Evolutionary conservation across 257 asterid genomes (phyloP).

Genomic region (Galeopsis tetrahit): DNA sequence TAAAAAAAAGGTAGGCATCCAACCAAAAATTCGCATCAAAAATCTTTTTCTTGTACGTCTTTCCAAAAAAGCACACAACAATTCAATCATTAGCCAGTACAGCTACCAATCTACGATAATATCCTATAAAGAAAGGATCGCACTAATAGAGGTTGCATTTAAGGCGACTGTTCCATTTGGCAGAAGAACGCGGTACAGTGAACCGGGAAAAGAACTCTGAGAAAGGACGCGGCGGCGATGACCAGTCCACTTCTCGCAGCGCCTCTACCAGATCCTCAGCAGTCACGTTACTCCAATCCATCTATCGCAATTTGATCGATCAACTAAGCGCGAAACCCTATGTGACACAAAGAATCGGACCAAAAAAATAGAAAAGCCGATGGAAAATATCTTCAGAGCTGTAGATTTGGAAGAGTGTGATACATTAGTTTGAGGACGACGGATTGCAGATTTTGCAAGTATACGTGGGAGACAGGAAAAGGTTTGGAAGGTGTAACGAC

Average conservation of each 20-base stretch:
- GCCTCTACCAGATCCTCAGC: conserved; percentile 88
- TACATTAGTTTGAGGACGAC: conserved; percentile 26
- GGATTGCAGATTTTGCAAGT: neutral
- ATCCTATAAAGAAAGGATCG: conserved; percentile 22
- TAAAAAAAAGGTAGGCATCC: neutral
- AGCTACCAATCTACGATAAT: conserved; percentile 18
- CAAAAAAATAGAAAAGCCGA: neutral
- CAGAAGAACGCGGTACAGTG: conserved; percentile 70
- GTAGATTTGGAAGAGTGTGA: conserved; percentile 30
- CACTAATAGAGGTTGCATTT: conserved; percentile 94
- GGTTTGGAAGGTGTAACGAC: neutral
- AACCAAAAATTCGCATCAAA: neutral
- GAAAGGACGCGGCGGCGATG: conserved; percentile 84
- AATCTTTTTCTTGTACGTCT: neutral
- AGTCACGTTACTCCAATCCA: conserved; percentile 95
- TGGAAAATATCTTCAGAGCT: conserved; percentile 20
- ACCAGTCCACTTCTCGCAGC: conserved; percentile 94
- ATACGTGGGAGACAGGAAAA: neutral
- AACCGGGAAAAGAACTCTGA: conserved; percentile 84
- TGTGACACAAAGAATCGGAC: neutral
- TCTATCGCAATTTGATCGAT: conserved; percentile 41
- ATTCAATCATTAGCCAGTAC: neutral
- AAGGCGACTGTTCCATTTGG: conserved; percentile 93
- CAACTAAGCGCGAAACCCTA: conserved; percentile 43
- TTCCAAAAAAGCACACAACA: conserved; percentile 5